Evolutionary conservation across 345 rosid genomes (phyloP), one percentile per base, ranked within the genome.

Genomic region (Odontarrhena argentea): DNA sequence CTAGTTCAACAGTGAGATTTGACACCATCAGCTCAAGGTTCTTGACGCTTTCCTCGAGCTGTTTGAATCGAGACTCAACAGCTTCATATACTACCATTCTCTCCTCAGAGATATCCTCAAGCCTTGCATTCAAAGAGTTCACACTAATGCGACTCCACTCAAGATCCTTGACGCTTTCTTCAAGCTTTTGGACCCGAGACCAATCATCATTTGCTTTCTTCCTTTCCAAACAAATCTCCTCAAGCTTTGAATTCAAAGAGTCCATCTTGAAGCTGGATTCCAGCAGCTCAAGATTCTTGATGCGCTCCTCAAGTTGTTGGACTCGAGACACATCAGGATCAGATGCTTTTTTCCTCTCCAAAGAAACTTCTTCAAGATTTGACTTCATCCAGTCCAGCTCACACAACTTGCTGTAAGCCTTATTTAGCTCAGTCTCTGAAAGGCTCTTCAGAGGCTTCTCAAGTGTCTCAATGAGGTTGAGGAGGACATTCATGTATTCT

Each of bases 361-460:
- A 35, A 4, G 4, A 45, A 22, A 25, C 2, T 8, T 50, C 56
- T 2, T 25, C 22, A 37, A 68, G 30, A 56, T 26, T 66, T 55
- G 8, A 22, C 9, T 44, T 44, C 54, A 54, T 28, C 64, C 64
- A 59, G 40, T 43, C 48, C 5, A 50, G 44, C 58, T 63, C 68
- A 9, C 18, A 2, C 11, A 50, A 13, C 6, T 50, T 3, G 4
- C 15, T 50, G 2, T 0, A 7, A 50, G 58, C 58, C 1, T 38
- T 38, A 22, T 7, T 26, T 26, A 48, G 4, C 9, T 56, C 41
- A 37, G 2, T 56, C 4, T 9, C 15, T 6, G 15, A 38, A 10
- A 18, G 8, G 24, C 7, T 56, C 10, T 22, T 1, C 22, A 28
- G 25, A 56, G 14, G 46, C 34, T 22, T 56, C 3, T 22, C 0